Evolutionary conservation across 2,329 filamentous ascomycete genomes (phyloP).

Genomic region (Penicillium sp.): DNA sequence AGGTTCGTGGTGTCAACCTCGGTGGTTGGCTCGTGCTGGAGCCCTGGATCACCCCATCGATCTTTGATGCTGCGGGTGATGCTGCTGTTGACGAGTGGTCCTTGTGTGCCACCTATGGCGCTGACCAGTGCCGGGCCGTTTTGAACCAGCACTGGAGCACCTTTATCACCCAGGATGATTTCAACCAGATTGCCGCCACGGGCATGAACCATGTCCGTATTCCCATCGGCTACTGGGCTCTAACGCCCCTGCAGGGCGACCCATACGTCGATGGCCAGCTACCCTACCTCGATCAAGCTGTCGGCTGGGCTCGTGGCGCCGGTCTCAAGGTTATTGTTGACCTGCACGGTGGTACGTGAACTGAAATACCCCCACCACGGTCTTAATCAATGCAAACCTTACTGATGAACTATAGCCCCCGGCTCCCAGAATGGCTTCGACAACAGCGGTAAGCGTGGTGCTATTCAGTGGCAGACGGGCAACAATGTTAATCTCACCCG

Average conservation of each 20-base stretch:
- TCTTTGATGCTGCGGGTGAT: slow-evolving; percentile 51
- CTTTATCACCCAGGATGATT: slow-evolving; percentile 55
- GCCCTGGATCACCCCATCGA: slow-evolving; percentile 60
- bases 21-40: slow-evolving; percentile 63
- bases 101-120: slow-evolving; percentile 48
- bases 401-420: slow-evolving; percentile 41
- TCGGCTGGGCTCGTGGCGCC: slow-evolving; percentile 55
- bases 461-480: slow-evolving; percentile 39
- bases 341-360: slow-evolving; percentile 57
- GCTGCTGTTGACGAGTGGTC: slow-evolving; percentile 57
- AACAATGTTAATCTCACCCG: slow-evolving; percentile 41
- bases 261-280: slow-evolving; percentile 62
- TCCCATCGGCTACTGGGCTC: slow-evolving; percentile 63
- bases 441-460: slow-evolving; percentile 53
- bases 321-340: slow-evolving; percentile 64
- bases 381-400: background rate
- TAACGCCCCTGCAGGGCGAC: slow-evolving; percentile 51
- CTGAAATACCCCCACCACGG: too few species aligned
- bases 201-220: slow-evolving; percentile 63
- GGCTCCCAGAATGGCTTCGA: slow-evolving; percentile 65
- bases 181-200: slow-evolving; percentile 51
- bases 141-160: slow-evolving; percentile 56
- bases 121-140: slow-evolving; percentile 44
- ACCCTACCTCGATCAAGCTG: slow-evolving; percentile 53
- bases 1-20: slow-evolving; percentile 61